phyloP scores from a whole-genome alignment of 164 flowering plant genomes.

The Vitis amurensis region DNA sequence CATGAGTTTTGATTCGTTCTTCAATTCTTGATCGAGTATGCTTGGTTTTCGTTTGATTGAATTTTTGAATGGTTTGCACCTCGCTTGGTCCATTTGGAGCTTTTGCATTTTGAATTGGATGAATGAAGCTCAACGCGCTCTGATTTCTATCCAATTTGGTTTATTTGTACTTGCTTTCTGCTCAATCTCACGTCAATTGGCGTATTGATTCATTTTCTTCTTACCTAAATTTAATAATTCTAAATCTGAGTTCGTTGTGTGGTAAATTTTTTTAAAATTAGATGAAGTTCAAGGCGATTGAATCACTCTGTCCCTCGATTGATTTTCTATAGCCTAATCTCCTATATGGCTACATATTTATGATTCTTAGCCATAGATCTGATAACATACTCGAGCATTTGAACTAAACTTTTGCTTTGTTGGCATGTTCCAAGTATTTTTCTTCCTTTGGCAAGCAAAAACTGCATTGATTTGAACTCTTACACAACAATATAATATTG shows the following conservation, averaged over 20 bases:
- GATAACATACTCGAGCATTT: no score
- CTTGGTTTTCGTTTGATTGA: no score
- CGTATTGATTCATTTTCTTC: no score
- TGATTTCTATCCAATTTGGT: not conserved
- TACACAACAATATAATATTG: not conserved
- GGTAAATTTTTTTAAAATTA: not conserved
- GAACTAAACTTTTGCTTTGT: no score
- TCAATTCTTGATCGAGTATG: no score
- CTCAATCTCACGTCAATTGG: not conserved
- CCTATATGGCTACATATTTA: no score
- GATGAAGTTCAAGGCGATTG: not conserved
- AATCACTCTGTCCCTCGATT: not conserved
- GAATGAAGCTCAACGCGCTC: not conserved
- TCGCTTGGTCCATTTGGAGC: no score
- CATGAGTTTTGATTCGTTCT: no score
- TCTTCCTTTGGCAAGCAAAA: not conserved
- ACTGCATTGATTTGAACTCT: not conserved
- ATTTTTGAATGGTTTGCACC: no score
- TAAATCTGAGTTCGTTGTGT: not conserved
- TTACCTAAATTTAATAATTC: not conserved
- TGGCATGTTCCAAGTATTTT: no score
- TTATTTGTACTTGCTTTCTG: not conserved
- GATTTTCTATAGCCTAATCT: not conserved
- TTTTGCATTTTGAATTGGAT: no score
- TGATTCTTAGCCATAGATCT: no score